Evolutionary conservation across 441 rosid species (phyloP).

Genomic region (Adansonia rubrostipa): DNA sequence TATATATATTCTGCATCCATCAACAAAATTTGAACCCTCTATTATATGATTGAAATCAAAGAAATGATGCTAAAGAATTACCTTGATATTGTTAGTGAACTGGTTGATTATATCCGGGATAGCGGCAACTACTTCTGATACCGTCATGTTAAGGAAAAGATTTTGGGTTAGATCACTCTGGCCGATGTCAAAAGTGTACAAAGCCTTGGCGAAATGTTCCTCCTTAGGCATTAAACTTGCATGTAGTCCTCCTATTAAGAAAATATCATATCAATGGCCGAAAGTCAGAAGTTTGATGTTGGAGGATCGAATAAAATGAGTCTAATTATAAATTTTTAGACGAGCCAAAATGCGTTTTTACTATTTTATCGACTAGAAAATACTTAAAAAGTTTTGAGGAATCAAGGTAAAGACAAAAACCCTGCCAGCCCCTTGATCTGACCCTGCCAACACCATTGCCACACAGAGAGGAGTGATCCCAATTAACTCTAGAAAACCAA

Average conservation of each 20-base stretch:
- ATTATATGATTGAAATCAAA: not conserved
- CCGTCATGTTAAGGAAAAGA: not conserved
- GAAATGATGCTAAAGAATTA: not conserved
- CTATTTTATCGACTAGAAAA: too few relatives aligned
- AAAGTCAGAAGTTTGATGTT: too few relatives aligned
- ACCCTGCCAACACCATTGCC: too few relatives aligned
- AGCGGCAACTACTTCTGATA: not conserved
- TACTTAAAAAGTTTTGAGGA: too few relatives aligned
- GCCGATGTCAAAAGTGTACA: slow-evolving; percentile 3
- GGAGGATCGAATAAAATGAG: too few relatives aligned
- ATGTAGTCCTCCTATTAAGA: not conserved
- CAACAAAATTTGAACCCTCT: not conserved
- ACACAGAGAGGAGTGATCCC: too few relatives aligned
- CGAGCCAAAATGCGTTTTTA: too few relatives aligned
- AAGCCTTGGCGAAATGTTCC: not conserved
- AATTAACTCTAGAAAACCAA: too few relatives aligned
- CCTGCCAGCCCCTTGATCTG: too few relatives aligned
- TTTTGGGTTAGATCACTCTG: not conserved
- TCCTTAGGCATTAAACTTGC: not conserved
- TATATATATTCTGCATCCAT: not conserved
- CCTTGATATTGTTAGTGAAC: not conserved
- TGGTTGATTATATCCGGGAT: not conserved
- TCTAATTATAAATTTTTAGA: too few relatives aligned
- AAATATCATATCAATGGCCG: not conserved
- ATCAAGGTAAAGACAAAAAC: too few relatives aligned